Percentiles rank a stretch among this genome's conserved stretches.
Conservation (phyloP, 805 yeast species). For the Metschnikowia kunwiensis region DNA sequence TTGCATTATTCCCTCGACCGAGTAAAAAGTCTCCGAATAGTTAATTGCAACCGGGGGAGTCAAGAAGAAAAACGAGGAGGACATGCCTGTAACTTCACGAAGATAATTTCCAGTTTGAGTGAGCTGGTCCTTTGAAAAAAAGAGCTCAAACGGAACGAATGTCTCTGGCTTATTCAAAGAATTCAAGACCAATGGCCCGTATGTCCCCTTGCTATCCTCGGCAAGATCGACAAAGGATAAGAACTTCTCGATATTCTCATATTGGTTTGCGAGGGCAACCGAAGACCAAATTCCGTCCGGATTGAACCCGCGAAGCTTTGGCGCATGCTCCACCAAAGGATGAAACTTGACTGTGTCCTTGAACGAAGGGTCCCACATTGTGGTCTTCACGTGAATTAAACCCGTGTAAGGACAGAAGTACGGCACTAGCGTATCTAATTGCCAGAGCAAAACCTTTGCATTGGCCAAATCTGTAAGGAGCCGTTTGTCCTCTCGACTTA, state of each 20-base stretch:
- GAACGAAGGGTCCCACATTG: slow-evolving; percentile 1
- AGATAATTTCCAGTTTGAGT: background rate
- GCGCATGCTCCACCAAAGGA: slow-evolving; percentile 1
- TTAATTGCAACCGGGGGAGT: slow-evolving; percentile 4
- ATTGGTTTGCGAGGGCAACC: background rate
- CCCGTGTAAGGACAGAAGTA: slow-evolving; percentile 3
- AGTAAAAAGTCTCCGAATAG: background rate
- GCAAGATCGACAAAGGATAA: background rate
- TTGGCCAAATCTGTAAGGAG: slow-evolving; percentile 6
- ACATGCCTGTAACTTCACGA: background rate
- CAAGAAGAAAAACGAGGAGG: slow-evolving; percentile 1
- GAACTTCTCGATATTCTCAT: slow-evolving; percentile 1
- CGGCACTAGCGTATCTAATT: background rate
- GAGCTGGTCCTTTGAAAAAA: slow-evolving; percentile 1
- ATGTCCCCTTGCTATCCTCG: background rate
- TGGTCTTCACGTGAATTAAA: slow-evolving; percentile 3
- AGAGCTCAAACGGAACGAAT: slow-evolving; percentile 6
- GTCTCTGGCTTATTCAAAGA: slow-evolving; percentile 1
- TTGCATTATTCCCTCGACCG: slow-evolving; percentile 6
- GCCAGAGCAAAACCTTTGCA: slow-evolving; percentile 9
- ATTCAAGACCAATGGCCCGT: background rate
- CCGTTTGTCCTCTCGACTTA: background rate
- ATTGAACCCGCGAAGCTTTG: background rate
- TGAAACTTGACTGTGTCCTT: background rate
- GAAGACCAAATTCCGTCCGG: too few relatives aligned